phyloP scores from a whole-genome alignment of 495 filamentous ascomycete genomes.

The Daldinia vernicosa region DNA sequence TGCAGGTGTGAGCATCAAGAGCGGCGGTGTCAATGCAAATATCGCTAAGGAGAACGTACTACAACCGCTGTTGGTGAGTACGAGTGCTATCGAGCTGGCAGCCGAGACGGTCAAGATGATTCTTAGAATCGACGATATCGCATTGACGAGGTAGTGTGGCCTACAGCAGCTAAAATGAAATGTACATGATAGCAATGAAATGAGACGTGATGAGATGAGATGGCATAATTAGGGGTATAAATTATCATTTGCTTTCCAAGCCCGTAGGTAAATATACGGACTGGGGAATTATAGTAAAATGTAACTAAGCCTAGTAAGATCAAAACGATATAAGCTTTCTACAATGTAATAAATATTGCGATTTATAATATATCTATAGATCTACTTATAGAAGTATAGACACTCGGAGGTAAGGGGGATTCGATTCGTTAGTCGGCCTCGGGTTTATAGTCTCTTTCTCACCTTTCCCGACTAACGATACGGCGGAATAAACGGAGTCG shows the following conservation, averaged over 20 bases:
- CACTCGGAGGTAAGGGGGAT: too few species aligned
- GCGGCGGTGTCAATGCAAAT: constrained; percentile 92
- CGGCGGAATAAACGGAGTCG: constrained; percentile 1
- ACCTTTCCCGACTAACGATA: neutral
- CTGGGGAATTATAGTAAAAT: neutral
- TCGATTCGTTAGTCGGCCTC: neutral
- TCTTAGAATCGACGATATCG: constrained; percentile 95
- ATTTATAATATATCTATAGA: too few species aligned
- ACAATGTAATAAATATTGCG: too few species aligned
- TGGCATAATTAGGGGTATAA: constrained; percentile 5
- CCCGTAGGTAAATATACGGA: neutral
- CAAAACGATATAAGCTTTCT: too few species aligned
- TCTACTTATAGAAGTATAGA: too few species aligned
- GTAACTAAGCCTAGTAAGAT: too few species aligned
- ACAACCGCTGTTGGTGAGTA: constrained; percentile 94
- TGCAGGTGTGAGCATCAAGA: constrained; percentile 96
- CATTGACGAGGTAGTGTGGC: constrained; percentile 54
- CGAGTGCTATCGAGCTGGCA: constrained; percentile 94
- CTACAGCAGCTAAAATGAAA: constrained; percentile 20
- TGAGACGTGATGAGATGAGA: constrained; percentile 7
- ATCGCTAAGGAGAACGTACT: constrained; percentile 97
- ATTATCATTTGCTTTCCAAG: neutral
- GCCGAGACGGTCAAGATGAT: constrained; percentile 99
- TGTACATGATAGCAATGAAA: constrained; percentile 30
- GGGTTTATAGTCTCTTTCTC: neutral